Conservation (phyloP, 805 yeast genomes). For the Ogataea ramenticola region DNA sequence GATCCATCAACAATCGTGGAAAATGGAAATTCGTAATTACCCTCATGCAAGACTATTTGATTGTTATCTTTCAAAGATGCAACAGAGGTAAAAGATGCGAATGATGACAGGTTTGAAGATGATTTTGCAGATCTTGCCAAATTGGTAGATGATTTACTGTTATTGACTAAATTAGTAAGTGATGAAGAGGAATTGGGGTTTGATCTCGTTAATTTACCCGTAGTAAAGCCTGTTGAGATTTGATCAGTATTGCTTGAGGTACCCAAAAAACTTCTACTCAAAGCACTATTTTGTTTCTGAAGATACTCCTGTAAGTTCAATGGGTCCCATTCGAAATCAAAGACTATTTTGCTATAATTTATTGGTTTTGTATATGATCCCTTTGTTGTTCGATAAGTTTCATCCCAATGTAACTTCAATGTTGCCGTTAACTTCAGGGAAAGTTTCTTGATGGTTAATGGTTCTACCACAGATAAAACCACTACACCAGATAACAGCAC, state of each 20-base stretch:
- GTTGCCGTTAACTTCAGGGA: slow-evolving; percentile 61
- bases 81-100: slow-evolving; percentile 9
- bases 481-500: slow-evolving; percentile 71
- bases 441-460: slow-evolving; percentile 59
- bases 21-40: slow-evolving; percentile 89
- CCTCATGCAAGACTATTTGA: slow-evolving; percentile 46
- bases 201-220: slow-evolving; percentile 26
- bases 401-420: slow-evolving; percentile 59
- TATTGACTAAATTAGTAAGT: slow-evolving; percentile 28
- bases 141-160: slow-evolving; percentile 22
- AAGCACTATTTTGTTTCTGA: background rate
- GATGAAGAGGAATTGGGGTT: slow-evolving; percentile 38
- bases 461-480: slow-evolving; percentile 68
- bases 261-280: slow-evolving; percentile 1
- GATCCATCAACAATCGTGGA: slow-evolving; percentile 78
- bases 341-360: slow-evolving; percentile 54
- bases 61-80: slow-evolving; percentile 11
- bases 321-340: slow-evolving; percentile 75
- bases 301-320: slow-evolving; percentile 40
- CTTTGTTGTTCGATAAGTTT: slow-evolving; percentile 38
- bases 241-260: slow-evolving; percentile 5
- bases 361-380: slow-evolving; percentile 38
- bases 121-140: slow-evolving; percentile 25
- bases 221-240: slow-evolving; percentile 15
- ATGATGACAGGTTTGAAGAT: slow-evolving; percentile 18